Evolutionary conservation across 2,329 filamentous ascomycete species (phyloP).

Genomic region (Penicillium nordicum): DNA sequence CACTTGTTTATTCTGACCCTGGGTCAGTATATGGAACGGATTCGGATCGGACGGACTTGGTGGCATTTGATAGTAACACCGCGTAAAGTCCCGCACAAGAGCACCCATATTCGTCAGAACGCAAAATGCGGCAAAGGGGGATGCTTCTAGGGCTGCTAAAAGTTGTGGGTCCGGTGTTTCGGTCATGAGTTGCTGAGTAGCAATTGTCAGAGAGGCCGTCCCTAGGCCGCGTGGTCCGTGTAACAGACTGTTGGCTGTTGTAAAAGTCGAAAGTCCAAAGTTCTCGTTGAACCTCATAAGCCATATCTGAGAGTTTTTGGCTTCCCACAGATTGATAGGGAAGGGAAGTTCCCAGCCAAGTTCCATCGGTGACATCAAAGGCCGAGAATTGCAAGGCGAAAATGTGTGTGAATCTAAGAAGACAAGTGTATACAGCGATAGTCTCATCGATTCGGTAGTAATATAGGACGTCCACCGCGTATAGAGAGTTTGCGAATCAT

Average conservation of each 20-base stretch:
- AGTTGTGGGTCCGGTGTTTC: no score
- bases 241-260: conserved; percentile 7
- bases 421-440: conserved; percentile 29
- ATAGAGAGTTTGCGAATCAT: conserved; percentile 18
- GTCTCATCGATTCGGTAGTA: conserved; percentile 31
- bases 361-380: conserved; percentile 31
- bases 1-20: no score
- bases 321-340: conserved; percentile 14
- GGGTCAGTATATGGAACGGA: no score
- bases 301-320: conserved; percentile 24
- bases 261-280: conserved; percentile 1
- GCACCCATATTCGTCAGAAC: no score
- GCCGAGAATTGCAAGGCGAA: conserved; percentile 29
- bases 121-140: no score
- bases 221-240: conserved; percentile 16
- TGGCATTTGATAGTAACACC: no score
- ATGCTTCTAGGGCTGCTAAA: no score
- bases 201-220: conserved; percentile 2
- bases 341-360: conserved; percentile 37
- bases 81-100: no score
- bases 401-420: conserved; percentile 31
- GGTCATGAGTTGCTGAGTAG: no score
- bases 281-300: conserved; percentile 18
- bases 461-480: conserved; percentile 27
- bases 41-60: no score